Conservation (phyloP, 306 rosid genomes). For the Quercus parvula region DNA sequence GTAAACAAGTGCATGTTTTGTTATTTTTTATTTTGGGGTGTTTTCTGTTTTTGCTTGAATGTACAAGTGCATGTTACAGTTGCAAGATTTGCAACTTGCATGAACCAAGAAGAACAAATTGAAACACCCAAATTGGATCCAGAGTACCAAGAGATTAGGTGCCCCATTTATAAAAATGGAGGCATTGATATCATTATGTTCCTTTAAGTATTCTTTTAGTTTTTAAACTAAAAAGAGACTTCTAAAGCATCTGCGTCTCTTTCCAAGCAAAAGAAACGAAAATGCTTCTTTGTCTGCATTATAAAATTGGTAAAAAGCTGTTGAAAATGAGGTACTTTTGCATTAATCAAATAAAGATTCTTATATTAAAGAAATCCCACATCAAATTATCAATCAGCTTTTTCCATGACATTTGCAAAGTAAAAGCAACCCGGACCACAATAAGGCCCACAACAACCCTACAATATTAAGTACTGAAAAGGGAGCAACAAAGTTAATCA, state of each 20-base stretch:
- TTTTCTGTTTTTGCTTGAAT: too few relatives aligned
- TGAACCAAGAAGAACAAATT: too few relatives aligned
- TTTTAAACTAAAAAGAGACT: slow-evolving; percentile 24
- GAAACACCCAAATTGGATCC: too few relatives aligned
- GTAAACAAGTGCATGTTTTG: too few relatives aligned
- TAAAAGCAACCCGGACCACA: slow-evolving; percentile 31
- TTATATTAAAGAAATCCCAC: slow-evolving; percentile 42
- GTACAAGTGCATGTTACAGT: too few relatives aligned
- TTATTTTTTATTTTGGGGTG: too few relatives aligned
- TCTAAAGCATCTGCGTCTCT: slow-evolving; percentile 36
- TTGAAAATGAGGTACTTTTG: slow-evolving; percentile 42
- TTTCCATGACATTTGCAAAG: slow-evolving; percentile 22
- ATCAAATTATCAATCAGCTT: not conserved
- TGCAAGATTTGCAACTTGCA: too few relatives aligned
- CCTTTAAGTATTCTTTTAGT: slow-evolving; percentile 15
- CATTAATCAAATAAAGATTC: slow-evolving; percentile 40
- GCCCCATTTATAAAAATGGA: slow-evolving; percentile 14
- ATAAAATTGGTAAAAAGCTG: slow-evolving; percentile 34
- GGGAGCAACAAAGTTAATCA: slow-evolving; percentile 28
- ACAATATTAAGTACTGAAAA: slow-evolving; percentile 15
- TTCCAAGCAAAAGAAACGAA: slow-evolving; percentile 32
- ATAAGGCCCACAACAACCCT: slow-evolving; percentile 1
- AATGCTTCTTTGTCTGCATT: slow-evolving; percentile 49
- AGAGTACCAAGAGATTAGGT: not conserved
- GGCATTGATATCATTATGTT: slow-evolving; percentile 7